These are phyloP conservation scores for Creolimax fragrantissima DNA, from an alignment of 78 protist species.

Conservation along the genomic window DNA sequence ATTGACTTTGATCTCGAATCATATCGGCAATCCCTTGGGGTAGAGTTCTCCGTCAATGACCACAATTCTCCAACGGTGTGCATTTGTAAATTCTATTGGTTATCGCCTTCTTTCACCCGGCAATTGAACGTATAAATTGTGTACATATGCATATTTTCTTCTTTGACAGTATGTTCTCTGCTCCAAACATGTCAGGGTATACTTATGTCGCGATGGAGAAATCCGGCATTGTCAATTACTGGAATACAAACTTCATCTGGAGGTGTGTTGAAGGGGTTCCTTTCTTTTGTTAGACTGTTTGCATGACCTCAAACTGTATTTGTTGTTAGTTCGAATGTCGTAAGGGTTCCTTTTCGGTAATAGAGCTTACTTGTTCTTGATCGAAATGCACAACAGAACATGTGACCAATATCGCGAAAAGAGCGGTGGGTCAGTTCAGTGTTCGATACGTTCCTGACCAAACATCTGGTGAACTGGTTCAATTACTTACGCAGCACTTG, in stretches of 20 bases:
- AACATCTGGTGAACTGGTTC: background rate
- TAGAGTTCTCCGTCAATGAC: background rate
- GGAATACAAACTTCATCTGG: background rate
- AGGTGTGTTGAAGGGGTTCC: background rate
- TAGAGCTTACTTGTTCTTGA: too few relatives aligned
- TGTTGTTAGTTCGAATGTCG: too few relatives aligned
- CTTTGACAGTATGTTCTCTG: too few relatives aligned
- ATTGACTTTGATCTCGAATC: background rate
- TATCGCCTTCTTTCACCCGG: too few relatives aligned
- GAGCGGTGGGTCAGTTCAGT: background rate
- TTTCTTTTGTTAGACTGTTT: too few relatives aligned
- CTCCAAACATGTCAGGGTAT: too few relatives aligned
- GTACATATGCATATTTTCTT: too few relatives aligned
- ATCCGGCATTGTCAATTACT: slow-evolving; percentile 11
- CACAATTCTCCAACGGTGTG: background rate
- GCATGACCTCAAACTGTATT: too few relatives aligned
- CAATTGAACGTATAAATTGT: too few relatives aligned
- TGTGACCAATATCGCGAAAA: background rate
- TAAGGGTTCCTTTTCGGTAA: too few relatives aligned
- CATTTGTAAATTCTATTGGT: too few relatives aligned
- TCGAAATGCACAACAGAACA: too few relatives aligned
- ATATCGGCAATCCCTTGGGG: background rate
- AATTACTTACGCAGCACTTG: background rate
- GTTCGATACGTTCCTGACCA: slow-evolving; percentile 13
- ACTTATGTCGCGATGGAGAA: slow-evolving; percentile 23